Evolutionary conservation across 306 rosid species (phyloP), one percentile per base, ranked within the genome.

Genomic region (Vachellia collinsii): DNA sequence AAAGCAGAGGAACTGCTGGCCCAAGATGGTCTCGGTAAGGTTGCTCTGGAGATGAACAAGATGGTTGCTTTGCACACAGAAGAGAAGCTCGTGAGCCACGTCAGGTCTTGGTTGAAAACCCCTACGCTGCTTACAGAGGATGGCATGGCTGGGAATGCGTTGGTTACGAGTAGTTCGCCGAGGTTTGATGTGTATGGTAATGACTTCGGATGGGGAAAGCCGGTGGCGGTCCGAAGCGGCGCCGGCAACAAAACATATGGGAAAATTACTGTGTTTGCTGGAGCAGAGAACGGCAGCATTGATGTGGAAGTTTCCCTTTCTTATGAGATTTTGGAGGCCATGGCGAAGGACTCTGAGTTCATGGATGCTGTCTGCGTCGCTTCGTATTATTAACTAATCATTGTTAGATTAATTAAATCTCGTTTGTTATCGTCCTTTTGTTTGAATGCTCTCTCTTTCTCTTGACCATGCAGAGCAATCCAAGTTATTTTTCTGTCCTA

Each of bases 151-250:
- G 43, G 70, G 36, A 17, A 76, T 61, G 58, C 70, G 3, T 77
- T 85, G 73, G 43, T 25, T 14, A 78, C 79, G 1, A 72, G 81
- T 25, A 72, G 88, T 44, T 87, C 88, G 0, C 87, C 88, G 1
- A 17, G 82, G 75, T 85, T 85, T 19, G 75, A 85, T 63, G 87
- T 87, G 9, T 85, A 82, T 11, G 85, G 87, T 0, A 84, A 79
- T 80, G 88, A 87, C 41, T 87, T 87, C 5, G 88, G 90, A 4
- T 85, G 85, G 88, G 90, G 90, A 17, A 85, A 61, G 43, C 83
- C 85, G 23, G 73, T 87, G 17, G 87, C 68, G 0, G 87, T 85
- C 12, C 59, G 88, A 38, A 87, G 72, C 36, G 85, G 90, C 1
- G 42, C 42, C 1, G 85, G 77, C 13, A 82, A 82, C 13, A 87